Conservation (phyloP, 2,329 filamentous ascomycete genomes). For the Paecilomyces formosus region DNA sequence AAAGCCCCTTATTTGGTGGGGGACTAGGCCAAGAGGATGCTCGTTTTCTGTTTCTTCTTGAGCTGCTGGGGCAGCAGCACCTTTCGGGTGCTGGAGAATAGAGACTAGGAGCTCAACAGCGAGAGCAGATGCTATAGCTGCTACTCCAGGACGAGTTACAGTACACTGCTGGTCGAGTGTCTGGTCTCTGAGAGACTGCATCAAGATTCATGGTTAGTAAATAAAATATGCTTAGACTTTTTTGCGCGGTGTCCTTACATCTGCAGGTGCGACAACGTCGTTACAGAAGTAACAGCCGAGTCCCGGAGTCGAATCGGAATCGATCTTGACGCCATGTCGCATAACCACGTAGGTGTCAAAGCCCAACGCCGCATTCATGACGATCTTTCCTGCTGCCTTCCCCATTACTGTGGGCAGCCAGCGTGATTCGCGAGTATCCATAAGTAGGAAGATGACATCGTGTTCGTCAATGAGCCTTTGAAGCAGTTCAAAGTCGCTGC, state of each 20-base stretch:
- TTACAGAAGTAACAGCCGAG: conserved; percentile 98
- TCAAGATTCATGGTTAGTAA: conserved; percentile 6
- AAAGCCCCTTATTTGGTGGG: conserved; percentile 58
- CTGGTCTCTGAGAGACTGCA: conserved; percentile 81
- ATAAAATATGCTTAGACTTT: conserved; percentile 1
- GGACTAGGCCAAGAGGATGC: conserved; percentile 47
- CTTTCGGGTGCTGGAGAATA: conserved; percentile 72
- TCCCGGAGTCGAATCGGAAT: conserved; percentile 52
- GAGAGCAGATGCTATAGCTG: conserved; percentile 82
- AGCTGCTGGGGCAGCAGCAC: conserved; percentile 32
- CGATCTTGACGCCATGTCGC: conserved; percentile 71
- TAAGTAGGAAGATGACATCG: conserved; percentile 90
- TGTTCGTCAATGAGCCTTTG: conserved; percentile 71
- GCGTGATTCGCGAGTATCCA: conserved; percentile 89
- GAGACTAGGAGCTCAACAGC: conserved; percentile 86
- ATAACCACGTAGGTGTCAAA: conserved; percentile 98
- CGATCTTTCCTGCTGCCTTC: conserved; percentile 85
- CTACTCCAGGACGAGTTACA: conserved; percentile 86
- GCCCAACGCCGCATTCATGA: conserved; percentile 91
- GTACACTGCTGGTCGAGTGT: conserved; percentile 98
- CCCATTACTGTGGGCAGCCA: conserved; percentile 97
- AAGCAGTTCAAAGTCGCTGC: conserved; percentile 67
- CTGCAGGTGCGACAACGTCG: conserved; percentile 87
- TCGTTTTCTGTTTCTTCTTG: conserved; percentile 25
- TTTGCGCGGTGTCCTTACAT: conserved; percentile 54